phyloP scores from a whole-genome alignment of 192 early-diverging fungal species.

The Backusella tuberculispora region DNA sequence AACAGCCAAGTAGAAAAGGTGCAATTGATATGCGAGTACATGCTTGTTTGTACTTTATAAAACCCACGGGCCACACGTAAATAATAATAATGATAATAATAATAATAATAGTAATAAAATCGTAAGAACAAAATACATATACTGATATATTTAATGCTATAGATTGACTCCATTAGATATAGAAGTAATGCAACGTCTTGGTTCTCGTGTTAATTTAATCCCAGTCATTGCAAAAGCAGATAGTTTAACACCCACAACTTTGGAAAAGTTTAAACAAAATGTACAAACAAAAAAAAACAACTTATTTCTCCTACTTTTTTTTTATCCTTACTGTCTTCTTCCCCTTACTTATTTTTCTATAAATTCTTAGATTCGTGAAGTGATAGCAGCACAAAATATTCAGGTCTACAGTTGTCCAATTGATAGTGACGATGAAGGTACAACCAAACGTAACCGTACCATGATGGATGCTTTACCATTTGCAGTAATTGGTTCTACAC shows the following conservation, averaged over 20 bases:
- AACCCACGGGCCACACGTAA: conserved; percentile 92
- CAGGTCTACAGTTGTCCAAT: conserved; percentile 88
- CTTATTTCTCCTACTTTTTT: conserved; percentile 48
- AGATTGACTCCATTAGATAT: conserved; percentile 83
- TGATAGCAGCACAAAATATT: conserved; percentile 91
- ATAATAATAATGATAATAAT: background rate
- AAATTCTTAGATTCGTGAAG: conserved; percentile 56
- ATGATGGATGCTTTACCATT: conserved; percentile 94
- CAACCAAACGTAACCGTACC: conserved; percentile 78
- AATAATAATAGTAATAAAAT: background rate
- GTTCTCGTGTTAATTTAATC: conserved; percentile 89
- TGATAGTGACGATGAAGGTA: conserved; percentile 86
- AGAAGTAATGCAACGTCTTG: conserved; percentile 92
- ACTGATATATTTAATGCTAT: background rate
- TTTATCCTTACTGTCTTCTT: conserved; percentile 1
- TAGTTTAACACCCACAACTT: conserved; percentile 81
- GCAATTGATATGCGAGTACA: conserved; percentile 95
- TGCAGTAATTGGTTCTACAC: conserved; percentile 91
- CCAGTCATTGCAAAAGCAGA: conserved; percentile 94
- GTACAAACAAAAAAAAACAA: conserved; percentile 45
- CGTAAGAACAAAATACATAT: background rate
- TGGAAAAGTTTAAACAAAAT: conserved; percentile 83
- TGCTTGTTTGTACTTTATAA: conserved; percentile 95
- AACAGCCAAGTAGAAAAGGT: conserved; percentile 79
- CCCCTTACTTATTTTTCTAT: conserved; percentile 26